A percentile compares a stretch with the other conserved stretches of the same genome.
Evolutionary conservation across 148 eudicot genomes (phyloP).

Genomic region (Selenicereus undatus): DNA sequence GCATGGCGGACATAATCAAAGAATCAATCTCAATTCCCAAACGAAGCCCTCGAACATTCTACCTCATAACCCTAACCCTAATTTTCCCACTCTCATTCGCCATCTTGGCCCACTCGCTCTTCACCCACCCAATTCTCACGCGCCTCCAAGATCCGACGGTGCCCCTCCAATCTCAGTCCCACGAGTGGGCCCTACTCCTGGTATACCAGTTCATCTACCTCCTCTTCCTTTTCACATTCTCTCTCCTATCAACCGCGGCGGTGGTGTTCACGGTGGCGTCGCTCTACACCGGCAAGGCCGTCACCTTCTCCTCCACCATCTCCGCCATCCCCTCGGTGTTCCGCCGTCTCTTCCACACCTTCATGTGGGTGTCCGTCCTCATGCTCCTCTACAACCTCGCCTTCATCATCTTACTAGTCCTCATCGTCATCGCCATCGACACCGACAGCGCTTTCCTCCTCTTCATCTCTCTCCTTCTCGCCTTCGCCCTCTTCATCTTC

Average conservation of each 20-base stretch:
- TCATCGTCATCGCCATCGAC: constrained; percentile 62
- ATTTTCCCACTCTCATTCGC: constrained; percentile 93
- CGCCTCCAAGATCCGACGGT: constrained; percentile 46
- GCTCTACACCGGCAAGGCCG: constrained; percentile 71
- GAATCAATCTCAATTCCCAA: constrained; percentile 80
- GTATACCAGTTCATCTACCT: constrained; percentile 72
- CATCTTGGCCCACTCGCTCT: constrained; percentile 83
- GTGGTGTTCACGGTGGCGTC: constrained; percentile 95
- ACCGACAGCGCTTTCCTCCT: constrained; percentile 42
- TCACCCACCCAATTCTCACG: constrained; percentile 76
- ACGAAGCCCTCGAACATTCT: constrained; percentile 69
- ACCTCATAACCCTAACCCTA: constrained; percentile 75
- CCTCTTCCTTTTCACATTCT: constrained; percentile 78
- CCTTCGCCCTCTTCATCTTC: constrained; percentile 49
- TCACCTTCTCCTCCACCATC: constrained; percentile 56
- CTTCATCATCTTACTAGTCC: constrained; percentile 44
- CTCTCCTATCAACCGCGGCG: constrained; percentile 92
- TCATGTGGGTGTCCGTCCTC: constrained; percentile 57
- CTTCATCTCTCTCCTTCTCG: constrained; percentile 40
- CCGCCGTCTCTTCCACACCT: constrained; percentile 69
- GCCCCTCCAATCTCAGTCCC: constrained; percentile 35
- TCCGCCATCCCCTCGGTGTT: constrained; percentile 73
- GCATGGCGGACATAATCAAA: constrained; percentile 42
- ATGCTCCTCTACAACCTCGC: constrained; percentile 59
- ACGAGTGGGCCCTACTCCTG: constrained; percentile 64